These are phyloP conservation scores for Hanseniaspora jakobsenii DNA, from an alignment of 805 yeast species.

Conservation along the genomic window DNA sequence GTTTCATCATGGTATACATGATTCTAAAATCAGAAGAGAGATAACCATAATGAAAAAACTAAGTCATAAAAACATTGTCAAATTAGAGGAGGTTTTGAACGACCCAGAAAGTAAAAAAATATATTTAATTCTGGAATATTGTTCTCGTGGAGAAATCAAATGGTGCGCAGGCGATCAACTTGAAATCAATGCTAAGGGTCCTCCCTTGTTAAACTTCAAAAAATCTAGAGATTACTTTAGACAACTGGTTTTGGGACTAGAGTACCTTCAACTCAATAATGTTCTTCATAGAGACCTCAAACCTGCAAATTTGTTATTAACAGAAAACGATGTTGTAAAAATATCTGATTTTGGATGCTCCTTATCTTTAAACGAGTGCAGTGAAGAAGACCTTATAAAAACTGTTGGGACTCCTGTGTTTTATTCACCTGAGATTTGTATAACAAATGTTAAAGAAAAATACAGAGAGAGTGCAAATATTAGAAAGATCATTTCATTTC, in stretches of 20 bases:
- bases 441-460: slow-evolving; percentile 20
- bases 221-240: slow-evolving; percentile 63
- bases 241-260: slow-evolving; percentile 78
- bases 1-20: slow-evolving; percentile 32
- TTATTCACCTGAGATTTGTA: slow-evolving; percentile 84
- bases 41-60: slow-evolving; percentile 90
- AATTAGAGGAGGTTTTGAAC: slow-evolving; percentile 74
- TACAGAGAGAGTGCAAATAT: slow-evolving; percentile 24
- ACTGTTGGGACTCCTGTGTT: slow-evolving; percentile 98
- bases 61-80: slow-evolving; percentile 84
- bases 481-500: slow-evolving; percentile 47
- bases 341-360: slow-evolving; percentile 97
- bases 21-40: slow-evolving; percentile 69
- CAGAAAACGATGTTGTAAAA: slow-evolving; percentile 62
- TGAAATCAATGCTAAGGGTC: slow-evolving; percentile 33
- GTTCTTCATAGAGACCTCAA: slow-evolving; percentile 91
- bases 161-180: slow-evolving; percentile 47
- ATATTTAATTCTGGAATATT: slow-evolving; percentile 77
- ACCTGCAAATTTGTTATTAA: slow-evolving; percentile 78
- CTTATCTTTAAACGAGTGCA: slow-evolving; percentile 38
- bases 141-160: slow-evolving; percentile 79
- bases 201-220: slow-evolving; percentile 56
- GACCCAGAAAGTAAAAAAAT: slow-evolving; percentile 74
- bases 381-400: slow-evolving; percentile 77
- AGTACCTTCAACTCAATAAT: slow-evolving; percentile 80